Base-by-base conservation (phyloP, 2,329 filamentous ascomycete species). In the Bipolaris zeicola region DNA sequence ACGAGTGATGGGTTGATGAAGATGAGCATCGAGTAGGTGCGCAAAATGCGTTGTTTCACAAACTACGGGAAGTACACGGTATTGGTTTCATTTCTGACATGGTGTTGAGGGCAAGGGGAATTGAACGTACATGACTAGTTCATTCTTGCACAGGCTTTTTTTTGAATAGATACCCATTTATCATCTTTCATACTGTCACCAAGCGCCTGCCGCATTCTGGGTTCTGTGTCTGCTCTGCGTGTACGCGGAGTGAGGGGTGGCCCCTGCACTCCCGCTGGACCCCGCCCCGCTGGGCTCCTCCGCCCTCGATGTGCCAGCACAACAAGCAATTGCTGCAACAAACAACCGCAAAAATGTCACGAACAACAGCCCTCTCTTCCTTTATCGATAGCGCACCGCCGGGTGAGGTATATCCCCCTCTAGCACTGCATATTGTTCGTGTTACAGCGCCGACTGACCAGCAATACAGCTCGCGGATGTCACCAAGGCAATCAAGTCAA, bases 1-100 rank as follows among this genome's bases (percentile, higher is more conserved):
- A 94, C 94, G n/a, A 92, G 92, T 72, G 94, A 97, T 74, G 91
- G 92, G 1, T 82, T 97, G 63, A 96, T 96, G 89, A 92, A 94
- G 68, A 95, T 98, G 90, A 96, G 91, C 76, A 96, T 97, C 69
- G 93, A 97, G 75, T 96, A 62, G 46, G 39, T 37, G 44, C 24
- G 28, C 20, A 28, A n/a, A 26, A 34, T 3, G 20, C 24, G 14
- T 10, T 36, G 20, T 45, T 28, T 41, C 52, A 34, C 33, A 44
- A 11, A 10, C 33, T 52, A 33, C 11, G 48, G 14, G 45, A 39
- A 24, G 48, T 37, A 16, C 43, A 43, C 44, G 41, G 45, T 47
- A 47, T 54, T 43, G 33, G 24, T 31, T 28, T 20, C 33, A 24
- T 24, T 28, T 58, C 64, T 38, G 72, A 69, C 71, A 68, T 38